Evolutionary conservation across 2,329 filamentous ascomycete genomes (phyloP).

Genomic region (Trichophyton benhamiae): DNA sequence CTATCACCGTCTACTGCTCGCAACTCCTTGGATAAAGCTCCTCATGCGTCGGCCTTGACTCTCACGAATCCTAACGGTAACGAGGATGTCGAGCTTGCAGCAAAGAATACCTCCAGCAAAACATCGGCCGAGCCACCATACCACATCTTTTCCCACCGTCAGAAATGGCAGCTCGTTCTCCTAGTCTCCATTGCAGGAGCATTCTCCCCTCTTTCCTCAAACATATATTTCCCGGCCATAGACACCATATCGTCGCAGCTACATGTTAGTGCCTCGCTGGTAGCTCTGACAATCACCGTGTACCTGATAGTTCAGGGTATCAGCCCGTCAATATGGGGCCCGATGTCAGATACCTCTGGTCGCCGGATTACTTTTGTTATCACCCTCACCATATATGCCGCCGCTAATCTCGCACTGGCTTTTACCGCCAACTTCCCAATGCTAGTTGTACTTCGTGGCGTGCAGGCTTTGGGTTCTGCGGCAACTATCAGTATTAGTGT

Average conservation of each 20-base stretch:
- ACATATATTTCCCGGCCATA: conserved; percentile 35
- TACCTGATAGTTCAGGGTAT: conserved; percentile 47
- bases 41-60: neutral
- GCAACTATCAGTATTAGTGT: conserved; percentile 57
- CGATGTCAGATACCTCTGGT: conserved; percentile 49
- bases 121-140: neutral
- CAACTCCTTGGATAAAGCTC: neutral
- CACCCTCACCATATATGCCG: conserved; percentile 45
- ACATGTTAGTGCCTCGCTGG: conserved; percentile 29
- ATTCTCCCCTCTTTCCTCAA: conserved; percentile 21
- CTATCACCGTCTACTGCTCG: neutral
- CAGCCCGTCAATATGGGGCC: conserved; percentile 48
- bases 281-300: conserved; percentile 41
- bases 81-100: neutral
- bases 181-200: conserved; percentile 7
- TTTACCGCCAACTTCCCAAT: conserved; percentile 47
- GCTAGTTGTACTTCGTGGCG: conserved; percentile 47
- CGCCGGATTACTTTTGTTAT: conserved; percentile 51
- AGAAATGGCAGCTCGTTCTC: conserved; percentile 6
- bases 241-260: conserved; percentile 28
- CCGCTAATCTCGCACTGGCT: conserved; percentile 51
- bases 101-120: neutral
- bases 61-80: neutral
- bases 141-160: neutral
- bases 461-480: conserved; percentile 54